Base-by-base conservation (phyloP, 441 rosid species). In the Corymbia calophylla region DNA sequence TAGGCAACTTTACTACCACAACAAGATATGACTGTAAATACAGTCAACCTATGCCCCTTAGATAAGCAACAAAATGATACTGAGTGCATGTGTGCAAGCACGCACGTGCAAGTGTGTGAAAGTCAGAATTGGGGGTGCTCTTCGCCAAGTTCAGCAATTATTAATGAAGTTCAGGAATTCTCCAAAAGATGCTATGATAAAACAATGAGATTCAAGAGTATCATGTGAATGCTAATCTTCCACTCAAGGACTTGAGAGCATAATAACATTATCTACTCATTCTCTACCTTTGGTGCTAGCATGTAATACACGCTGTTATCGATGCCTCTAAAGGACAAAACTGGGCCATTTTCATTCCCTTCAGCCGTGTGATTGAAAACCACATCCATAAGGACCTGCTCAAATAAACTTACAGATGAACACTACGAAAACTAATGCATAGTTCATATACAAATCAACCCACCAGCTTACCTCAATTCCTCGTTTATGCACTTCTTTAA, bases 341-440 rank as follows among this genome's bases (percentile, higher is more conserved):
- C 93, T 81, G 97, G 99, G 32, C 99, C 99, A 93, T 95, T 94
- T 91, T 96, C 99, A 94, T 98, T 97, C 89, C 99, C 99, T 94
- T 98, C 99, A 25, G 99, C 99, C 31, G 99, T 98, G 94, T 98
- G 99, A 93, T 98, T 98, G 95, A 98, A 96, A 89, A 98, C 99
- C 62, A 98, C 99, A 92, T 98, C 99, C 99, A 98, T 94, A 91
- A 97, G 81, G 56, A 98, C 99, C 99, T 98, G 97, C 90, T 89
- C 86, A 90, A 90, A 92, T 56, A 89, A 62, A 88, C 89, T 92
- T 48, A 91, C 88, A 86, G 70, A 81, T 89, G 90, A 88, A 86
- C 70, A 86, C 32, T 70, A 19, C 18, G 23, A 60, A 90, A 81
- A 91, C 89, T 55, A 60, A 82, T 60, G 32, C 39, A 62, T 70